A percentile compares a stretch with the other conserved stretches of the same genome.
Conservation (phyloP, 768 basidiomycete species). For the Cystobasidium onofrii region DNA sequence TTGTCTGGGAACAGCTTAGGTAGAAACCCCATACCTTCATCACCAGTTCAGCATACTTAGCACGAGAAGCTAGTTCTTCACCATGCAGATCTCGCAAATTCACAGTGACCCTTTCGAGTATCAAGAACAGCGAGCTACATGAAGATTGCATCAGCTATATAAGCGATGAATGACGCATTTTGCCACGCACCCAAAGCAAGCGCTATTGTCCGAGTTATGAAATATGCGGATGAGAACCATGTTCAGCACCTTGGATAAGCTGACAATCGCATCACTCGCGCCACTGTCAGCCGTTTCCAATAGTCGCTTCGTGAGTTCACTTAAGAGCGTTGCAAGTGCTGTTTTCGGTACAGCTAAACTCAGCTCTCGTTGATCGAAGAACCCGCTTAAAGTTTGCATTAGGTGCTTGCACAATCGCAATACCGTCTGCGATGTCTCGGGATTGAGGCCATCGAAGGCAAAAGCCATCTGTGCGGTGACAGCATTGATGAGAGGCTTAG, state of each 20-base stretch:
- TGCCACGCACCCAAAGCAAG: conserved; percentile 69
- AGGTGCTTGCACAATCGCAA: conserved; percentile 90
- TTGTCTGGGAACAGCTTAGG: too few relatives aligned
- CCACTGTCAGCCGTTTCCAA: conserved; percentile 85
- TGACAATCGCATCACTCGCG: conserved; percentile 69
- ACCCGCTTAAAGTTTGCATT: conserved; percentile 88
- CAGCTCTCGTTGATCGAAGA: conserved; percentile 80
- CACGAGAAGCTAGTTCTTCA: conserved; percentile 81
- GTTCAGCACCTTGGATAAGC: conserved; percentile 91
- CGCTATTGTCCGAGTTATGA: conserved; percentile 73
- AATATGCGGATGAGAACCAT: conserved; percentile 93
- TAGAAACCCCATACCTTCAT: conserved; percentile 44
- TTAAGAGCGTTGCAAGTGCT: conserved; percentile 74
- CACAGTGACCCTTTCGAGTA: conserved; percentile 50
- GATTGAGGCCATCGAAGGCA: conserved; percentile 58
- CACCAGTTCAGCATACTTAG: conserved; percentile 42
- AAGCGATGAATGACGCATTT: not conserved
- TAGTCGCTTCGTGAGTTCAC: conserved; percentile 80
- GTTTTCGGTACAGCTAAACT: conserved; percentile 79
- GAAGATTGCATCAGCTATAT: not conserved
- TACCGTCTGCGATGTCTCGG: conserved; percentile 47
- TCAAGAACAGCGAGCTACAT: conserved; percentile 63
- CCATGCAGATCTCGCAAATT: conserved; percentile 68
- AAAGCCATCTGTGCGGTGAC: conserved; percentile 85
- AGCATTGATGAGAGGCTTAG: conserved; percentile 72